Base-by-base conservation (phyloP, 1,139 yeast genomes). In the Blastobotrys apis region DNA sequence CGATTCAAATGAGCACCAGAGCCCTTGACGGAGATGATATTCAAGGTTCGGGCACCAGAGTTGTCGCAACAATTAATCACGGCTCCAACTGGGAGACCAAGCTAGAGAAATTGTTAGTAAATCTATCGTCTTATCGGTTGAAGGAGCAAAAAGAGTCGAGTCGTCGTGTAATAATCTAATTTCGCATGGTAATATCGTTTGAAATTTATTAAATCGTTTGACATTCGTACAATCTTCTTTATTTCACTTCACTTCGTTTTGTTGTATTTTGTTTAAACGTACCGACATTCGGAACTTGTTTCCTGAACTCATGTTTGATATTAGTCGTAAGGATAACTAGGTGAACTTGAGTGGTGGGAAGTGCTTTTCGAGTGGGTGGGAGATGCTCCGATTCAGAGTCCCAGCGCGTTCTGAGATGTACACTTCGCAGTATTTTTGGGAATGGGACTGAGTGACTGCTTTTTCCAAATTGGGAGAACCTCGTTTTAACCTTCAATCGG, bases 41-140 rank as follows among this genome's bases (percentile, higher is more conserved):
- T 87, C 71, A 94, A 84, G 87, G 90, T 92, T 83, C 97, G 90
- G 69, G 98, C 99, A 81, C 99, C 99, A 66, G 95, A 80, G 95
- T 94, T 94, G 77, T 94, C 99, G 76, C 95, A 92, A 81, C 99
- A 94, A 88, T 94, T 94, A 80, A 94, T 84, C 75, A 94, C 88
- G 76, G 99, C 99, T 77, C 98, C 98, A 66, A 81, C 84, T 78
- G 99, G 99, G 74, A 94, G 86, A 83, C 95, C 99, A 80, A 94
- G 88, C 86, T 80, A 65, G 52, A 55, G 20, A n/a, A 26, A 29
- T n/a, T n/a, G n/a, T n/a, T n/a, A n/a, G n/a, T n/a, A n/a, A n/a
- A n/a, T n/a, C n/a, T n/a, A n/a, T n/a, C n/a, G n/a, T n/a, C n/a
- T n/a, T n/a, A n/a, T n/a, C n/a, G n/a, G n/a, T n/a, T n/a, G n/a